Percentiles rank a stretch among this genome's conserved stretches.
These are phyloP conservation scores for Monosporascus sp. DNA, from an alignment of 2,329 filamentous ascomycete genomes.

Conservation along the genomic window DNA sequence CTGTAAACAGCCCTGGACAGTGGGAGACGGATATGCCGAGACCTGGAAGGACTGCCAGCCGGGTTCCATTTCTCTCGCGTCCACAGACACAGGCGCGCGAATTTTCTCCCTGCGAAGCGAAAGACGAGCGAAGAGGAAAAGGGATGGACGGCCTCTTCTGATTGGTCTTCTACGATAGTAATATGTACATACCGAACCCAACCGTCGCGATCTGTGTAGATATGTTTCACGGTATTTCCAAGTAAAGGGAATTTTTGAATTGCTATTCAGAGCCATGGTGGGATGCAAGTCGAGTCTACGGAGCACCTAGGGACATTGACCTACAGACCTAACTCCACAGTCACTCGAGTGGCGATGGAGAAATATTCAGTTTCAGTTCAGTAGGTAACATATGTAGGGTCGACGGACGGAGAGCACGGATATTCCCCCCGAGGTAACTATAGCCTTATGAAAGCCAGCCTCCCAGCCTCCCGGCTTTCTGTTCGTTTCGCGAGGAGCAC, in stretches of 20 bases:
- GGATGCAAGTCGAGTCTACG: no score
- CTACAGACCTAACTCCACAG: no score
- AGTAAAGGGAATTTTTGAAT: no score
- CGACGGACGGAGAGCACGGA: not conserved
- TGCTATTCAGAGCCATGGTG: no score
- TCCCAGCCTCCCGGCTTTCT: not conserved
- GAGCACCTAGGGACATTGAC: no score
- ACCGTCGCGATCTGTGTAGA: no score
- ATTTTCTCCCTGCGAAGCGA: not conserved
- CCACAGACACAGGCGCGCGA: not conserved
- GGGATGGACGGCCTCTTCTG: no score
- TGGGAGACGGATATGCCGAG: not conserved
- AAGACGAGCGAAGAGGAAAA: no score
- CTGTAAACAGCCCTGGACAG: not conserved
- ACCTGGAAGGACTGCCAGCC: not conserved
- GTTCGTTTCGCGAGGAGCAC: not conserved
- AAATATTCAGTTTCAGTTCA: not conserved
- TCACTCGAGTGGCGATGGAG: no score
- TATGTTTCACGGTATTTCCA: no score
- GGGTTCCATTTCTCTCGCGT: not conserved
- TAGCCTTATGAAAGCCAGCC: not conserved
- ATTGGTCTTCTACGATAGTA: no score
- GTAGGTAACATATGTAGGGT: not conserved
- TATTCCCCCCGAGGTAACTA: not conserved
- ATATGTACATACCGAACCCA: no score